Conservation (phyloP, 1,284 basidiomycete species). For the Malassezia furfur region DNA sequence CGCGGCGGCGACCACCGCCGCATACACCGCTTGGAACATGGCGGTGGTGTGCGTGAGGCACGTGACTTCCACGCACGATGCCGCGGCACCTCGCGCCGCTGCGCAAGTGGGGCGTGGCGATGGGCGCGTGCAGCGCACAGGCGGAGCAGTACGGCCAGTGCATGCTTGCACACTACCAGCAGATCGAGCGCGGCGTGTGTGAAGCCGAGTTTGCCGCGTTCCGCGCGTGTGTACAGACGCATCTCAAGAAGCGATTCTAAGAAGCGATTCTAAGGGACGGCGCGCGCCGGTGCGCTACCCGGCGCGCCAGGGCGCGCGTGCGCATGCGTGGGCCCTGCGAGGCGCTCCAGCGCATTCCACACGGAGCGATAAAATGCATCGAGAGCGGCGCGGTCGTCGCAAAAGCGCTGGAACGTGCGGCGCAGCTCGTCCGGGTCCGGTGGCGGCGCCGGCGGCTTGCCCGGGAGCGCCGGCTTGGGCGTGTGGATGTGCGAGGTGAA, state of each 20-base stretch:
- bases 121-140: slow-evolving; percentile 44
- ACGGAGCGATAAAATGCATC: slow-evolving; percentile 30
- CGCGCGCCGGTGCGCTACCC: too few relatives aligned
- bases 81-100: slow-evolving; percentile 7
- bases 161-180: slow-evolving; percentile 62
- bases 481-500: slow-evolving; percentile 28
- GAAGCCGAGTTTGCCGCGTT: slow-evolving; percentile 66
- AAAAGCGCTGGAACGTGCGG: slow-evolving; percentile 30
- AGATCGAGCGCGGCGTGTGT: slow-evolving; percentile 65
- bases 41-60: neutral
- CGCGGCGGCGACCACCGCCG: slow-evolving; percentile 22
- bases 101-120: neutral
- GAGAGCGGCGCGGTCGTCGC: slow-evolving; percentile 26
- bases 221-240: slow-evolving; percentile 59
- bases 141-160: slow-evolving; percentile 69
- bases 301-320: too few relatives aligned
- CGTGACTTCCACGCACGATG: slow-evolving; percentile 3
- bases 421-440: slow-evolving; percentile 31
- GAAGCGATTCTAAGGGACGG: neutral
- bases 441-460: slow-evolving; percentile 9
- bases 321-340: neutral
- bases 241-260: neutral
- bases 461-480: neutral
- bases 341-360: neutral
- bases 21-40: neutral